Evolutionary conservation across 1,284 basidiomycete species (phyloP), one percentile per base, ranked within the genome.

Genomic region (Gymnopus androsaceus): DNA sequence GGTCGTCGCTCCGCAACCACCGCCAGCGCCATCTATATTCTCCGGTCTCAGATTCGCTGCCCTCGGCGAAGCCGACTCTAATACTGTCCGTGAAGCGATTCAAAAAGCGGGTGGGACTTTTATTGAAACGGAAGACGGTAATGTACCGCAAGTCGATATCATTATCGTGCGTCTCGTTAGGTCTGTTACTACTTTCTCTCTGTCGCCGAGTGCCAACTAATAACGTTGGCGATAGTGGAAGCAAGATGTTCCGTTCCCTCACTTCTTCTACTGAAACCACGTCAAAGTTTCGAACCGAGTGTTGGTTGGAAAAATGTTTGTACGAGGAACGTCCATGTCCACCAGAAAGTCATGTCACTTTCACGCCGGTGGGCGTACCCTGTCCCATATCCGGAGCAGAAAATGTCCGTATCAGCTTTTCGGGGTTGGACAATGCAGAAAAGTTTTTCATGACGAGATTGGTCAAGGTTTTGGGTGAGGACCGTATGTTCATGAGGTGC

Each of bases 241-340:
- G 84, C 61, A 81, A 81, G 57, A 61, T 88, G 9, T 30, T 56
- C 45, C 15, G n/a, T n/a, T n/a, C n/a, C n/a, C n/a, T n/a, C n/a
- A n/a, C n/a, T n/a, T n/a, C 37, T 34, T 46, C 41, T 33, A 36
- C 49, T 19, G 37, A 34, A 12, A 21, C 41, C 17, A 19, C 44
- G 8, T 23, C 27, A 12, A 40, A 50, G 9, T 88, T 67, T 3
- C 77, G 90, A 38, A 92, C 90, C 0, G 90, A 92, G 66, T 92
- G 88, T 63, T 92, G 90, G 90, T 73, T 92, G 0, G 90, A 92
- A 67, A 80, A 81, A 50, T 92, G 87, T 61, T 75, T 92, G 12
- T 87, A 81, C 54, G 82, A 84, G 59, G 84, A 87, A 44, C 77
- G 80, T 14, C 72, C 92, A 54, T 87, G 85, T 66, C 66, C 68